A percentile compares a stretch with the other conserved stretches of the same genome.
Evolutionary conservation across 2,329 filamentous ascomycete genomes (phyloP).

Genomic region (Aspergillus novofumigatus): DNA sequence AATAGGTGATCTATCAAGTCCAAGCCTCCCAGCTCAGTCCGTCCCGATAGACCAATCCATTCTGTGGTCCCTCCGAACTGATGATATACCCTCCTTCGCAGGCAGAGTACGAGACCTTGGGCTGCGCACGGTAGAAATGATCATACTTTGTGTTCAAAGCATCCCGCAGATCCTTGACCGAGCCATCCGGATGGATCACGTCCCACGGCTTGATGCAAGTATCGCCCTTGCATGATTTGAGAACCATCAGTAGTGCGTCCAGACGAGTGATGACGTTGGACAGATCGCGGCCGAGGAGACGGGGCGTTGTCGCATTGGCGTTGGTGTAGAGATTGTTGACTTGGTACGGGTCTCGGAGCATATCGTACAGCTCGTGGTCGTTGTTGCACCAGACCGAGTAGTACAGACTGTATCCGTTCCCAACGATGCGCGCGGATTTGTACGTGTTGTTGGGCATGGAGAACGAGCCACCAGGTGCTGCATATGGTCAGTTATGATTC

Average conservation of each 20-base stretch:
- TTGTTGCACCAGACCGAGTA: constrained; percentile 41
- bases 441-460: constrained; percentile 35
- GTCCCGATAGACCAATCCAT: constrained; percentile 12
- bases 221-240: constrained; percentile 37
- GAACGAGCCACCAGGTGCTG: constrained; percentile 17
- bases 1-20: constrained; percentile 5
- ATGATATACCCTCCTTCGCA: constrained; percentile 36
- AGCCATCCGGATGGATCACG: constrained; percentile 29
- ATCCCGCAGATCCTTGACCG: constrained; percentile 28
- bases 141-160: constrained; percentile 30
- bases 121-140: constrained; percentile 29
- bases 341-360: constrained; percentile 35
- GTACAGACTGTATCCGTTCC: constrained; percentile 35
- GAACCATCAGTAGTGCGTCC: constrained; percentile 34
- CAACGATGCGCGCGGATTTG: constrained; percentile 36
- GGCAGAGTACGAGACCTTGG: constrained; percentile 29
- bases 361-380: constrained; percentile 40
- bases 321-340: constrained; percentile 29
- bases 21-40: constrained; percentile 19
- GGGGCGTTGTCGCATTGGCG: neutral
- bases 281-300: constrained; percentile 19
- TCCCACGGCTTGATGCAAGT: constrained; percentile 37
- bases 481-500: neutral
- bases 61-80: constrained; percentile 34
- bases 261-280: constrained; percentile 23